Base-by-base conservation (phyloP, 2,329 filamentous ascomycete genomes). In the Penicillium concentricum region DNA sequence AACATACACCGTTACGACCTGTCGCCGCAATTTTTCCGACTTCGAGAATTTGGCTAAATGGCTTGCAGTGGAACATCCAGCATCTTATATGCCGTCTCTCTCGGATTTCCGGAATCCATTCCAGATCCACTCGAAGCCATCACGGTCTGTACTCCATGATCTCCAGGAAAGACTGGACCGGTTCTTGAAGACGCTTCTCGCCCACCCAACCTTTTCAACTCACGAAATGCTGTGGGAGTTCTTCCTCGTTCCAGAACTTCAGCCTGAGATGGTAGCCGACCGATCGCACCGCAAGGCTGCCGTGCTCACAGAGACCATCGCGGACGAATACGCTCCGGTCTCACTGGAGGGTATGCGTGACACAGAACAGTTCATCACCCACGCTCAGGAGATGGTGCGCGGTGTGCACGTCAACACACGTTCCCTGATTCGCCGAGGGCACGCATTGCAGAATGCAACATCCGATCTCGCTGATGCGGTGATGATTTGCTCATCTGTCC, bases 201-300 rank as follows among this genome's bases (percentile, higher is more conserved):
- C 85, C 9, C 94, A 99, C 69, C 89, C 93, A 4, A 97, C 94
- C 0, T 97, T 99, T 70, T 85, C 91, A 0, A 96, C 91, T 0
- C 95, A 99, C 69, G 94, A 99, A 77, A 91, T 97, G 83, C 82
- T 99, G 2, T 99, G 94, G 95, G 94, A 99, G 68, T 99, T 99
- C 76, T 96, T 99, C 75, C 82, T 99, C 0, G 92, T 99, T 13
- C 94, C 94, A 1, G 94, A 99, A 65, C 85, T 99, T 48, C 91
- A 96, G 70, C 84, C 90, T 0, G 87, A 91, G 20, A 91, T 92
- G 84, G 93, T 97, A 82, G 88, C 90, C 51, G 88, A 96, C 72
- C 86, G 94, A 48, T 96, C 90, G 61, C 86, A 87, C 54, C 85
- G 92, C 60, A 99, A 99, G 75, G 90, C 91, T 4, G 88, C 92